These are phyloP conservation scores for Camellia oleifera DNA, from an alignment of 179 eudicot genomes.

Conservation along the genomic window DNA sequence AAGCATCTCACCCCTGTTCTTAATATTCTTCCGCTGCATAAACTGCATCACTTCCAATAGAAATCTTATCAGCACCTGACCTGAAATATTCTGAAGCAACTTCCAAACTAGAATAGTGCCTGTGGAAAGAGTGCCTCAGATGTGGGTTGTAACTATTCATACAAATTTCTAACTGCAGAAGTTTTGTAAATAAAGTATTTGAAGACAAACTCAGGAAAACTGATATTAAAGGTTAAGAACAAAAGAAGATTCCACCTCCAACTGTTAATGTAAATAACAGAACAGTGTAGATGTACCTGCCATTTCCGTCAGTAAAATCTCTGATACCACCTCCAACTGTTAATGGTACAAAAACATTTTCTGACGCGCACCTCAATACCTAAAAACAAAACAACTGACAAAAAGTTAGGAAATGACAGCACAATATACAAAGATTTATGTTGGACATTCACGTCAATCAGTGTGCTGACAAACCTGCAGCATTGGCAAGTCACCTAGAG, in stretches of 20 bases:
- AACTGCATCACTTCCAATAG: conserved; percentile 98
- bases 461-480: conserved; percentile 58
- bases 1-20: conserved; percentile 57
- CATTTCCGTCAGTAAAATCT: conserved; percentile 94
- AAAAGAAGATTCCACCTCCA: neutral
- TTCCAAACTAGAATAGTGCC: conserved; percentile 92
- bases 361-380: conserved; percentile 80
- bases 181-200: neutral
- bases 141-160: neutral
- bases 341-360: conserved; percentile 93
- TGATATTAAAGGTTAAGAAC: neutral
- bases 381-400: conserved; percentile 24
- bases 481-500: conserved; percentile 99
- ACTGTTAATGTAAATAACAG: neutral
- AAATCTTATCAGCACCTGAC: conserved; percentile 96
- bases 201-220: neutral
- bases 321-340: conserved; percentile 99
- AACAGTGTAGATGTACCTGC: conserved; percentile 53
- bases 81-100: conserved; percentile 99
- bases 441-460: neutral
- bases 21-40: conserved; percentile 91
- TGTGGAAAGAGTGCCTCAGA: conserved; percentile 22
- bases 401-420: neutral
- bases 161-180: neutral
- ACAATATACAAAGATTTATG: neutral